Evolutionary conservation across 2,329 filamentous ascomycete genomes (phyloP), one percentile per base, ranked within the genome.

Genomic region (Cytospora leucostoma): DNA sequence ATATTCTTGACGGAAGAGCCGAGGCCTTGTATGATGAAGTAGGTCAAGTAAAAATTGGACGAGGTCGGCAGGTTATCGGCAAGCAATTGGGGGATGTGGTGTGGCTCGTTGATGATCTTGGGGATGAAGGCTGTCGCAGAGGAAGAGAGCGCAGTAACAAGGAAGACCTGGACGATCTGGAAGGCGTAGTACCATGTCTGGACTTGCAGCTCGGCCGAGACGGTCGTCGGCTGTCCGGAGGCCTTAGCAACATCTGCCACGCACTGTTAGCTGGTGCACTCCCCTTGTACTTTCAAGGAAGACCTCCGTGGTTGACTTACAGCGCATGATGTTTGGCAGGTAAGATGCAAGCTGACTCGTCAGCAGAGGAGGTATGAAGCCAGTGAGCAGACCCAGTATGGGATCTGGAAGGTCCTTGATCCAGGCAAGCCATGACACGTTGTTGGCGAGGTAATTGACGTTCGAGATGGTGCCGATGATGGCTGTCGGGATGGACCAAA

Each of bases 401-500:
- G 97, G 83, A 70, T 92, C 93, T 58, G 94, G 95, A 6, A 97
- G 83, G 27, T 87, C 76, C 51, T 85, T 80, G 66, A 98, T 86
- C 80, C 92, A 98, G 1, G 74, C 73, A 35, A 97, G 80, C 75
- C 89, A 96, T 1, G 84, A 83, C 32, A 94, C 79, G 11, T 74
- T 77, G 62, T 85, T 83, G 37, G 84, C 77, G 1, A 97, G 79
- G 58, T 84, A 89, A 67, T 88, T 81, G 68, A 98, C 86, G 73
- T 98, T 96, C 49, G 93, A 95, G 64, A 97, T 86, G 11, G 89
- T 76, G 77, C 92, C 94, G 44, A 98, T 90, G 55, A 94, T 81
- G 11, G 90, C 91, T 10, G 96, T 84, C 1, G 86, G 86, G 54
- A 88, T 80, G 11, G 86, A 87, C 86, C 95, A 99, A 80, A 98